phyloP scores from a whole-genome alignment of 2,329 filamentous ascomycete species.

The Fusarium graminum region DNA sequence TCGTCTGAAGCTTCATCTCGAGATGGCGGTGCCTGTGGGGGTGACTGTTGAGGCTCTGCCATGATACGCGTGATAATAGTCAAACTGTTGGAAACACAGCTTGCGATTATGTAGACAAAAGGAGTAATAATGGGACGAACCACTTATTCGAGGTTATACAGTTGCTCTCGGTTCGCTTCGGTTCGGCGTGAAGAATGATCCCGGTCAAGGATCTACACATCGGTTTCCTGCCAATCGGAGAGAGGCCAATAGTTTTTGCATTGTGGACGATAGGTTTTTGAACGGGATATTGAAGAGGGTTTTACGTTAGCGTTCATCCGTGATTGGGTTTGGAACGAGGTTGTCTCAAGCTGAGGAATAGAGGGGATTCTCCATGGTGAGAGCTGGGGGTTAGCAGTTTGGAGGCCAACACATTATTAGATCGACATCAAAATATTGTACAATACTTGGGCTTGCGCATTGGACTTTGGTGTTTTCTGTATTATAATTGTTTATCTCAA shows the following conservation, averaged over 20 bases:
- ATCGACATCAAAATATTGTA: too few species aligned
- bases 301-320: not conserved
- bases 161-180: constrained; percentile 22
- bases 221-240: not conserved
- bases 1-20: constrained; percentile 24
- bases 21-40: constrained; percentile 11
- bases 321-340: not conserved
- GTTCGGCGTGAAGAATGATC: constrained; percentile 9
- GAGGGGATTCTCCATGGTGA: too few species aligned
- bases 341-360: not conserved
- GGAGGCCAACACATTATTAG: too few species aligned
- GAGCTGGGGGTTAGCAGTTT: too few species aligned
- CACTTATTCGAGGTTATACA: constrained; percentile 4
- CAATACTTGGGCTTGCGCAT: too few species aligned
- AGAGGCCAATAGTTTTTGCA: not conserved
- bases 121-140: constrained; percentile 10
- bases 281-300: not conserved
- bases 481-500: too few species aligned
- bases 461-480: too few species aligned
- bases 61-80: constrained; percentile 17
- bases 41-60: constrained; percentile 15
- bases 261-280: not conserved
- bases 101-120: constrained; percentile 27
- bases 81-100: constrained; percentile 6
- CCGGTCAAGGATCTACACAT: constrained; percentile 1